These are phyloP conservation scores for Effrenium voratum DNA, from an alignment of 73 alveolate species.

Conservation along the genomic window DNA sequence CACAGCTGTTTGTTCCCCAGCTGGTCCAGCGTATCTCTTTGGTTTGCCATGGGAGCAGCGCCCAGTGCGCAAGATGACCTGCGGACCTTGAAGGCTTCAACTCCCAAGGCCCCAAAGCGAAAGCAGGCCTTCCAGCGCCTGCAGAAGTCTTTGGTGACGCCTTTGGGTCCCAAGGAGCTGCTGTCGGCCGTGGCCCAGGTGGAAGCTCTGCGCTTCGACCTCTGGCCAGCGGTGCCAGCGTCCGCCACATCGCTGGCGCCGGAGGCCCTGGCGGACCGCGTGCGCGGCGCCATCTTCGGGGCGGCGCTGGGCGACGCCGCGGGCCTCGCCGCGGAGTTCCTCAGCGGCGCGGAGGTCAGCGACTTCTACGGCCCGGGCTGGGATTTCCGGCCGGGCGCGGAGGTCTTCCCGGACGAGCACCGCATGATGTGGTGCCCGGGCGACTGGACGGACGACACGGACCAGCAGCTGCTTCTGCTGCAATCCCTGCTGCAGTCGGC, in stretches of 20 bases:
- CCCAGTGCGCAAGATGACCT: conserved; percentile 41
- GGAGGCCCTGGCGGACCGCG: conserved; percentile 70
- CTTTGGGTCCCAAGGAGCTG: conserved; percentile 11
- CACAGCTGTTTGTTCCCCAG: too few relatives aligned
- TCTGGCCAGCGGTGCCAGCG: conserved; percentile 42
- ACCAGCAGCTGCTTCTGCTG: conserved; percentile 89
- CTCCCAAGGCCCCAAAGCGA: not conserved
- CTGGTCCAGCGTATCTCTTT: not conserved
- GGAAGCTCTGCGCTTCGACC: conserved; percentile 50
- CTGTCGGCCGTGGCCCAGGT: conserved; percentile 32
- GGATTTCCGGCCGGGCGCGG: conserved; percentile 61
- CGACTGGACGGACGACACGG: conserved; percentile 92
- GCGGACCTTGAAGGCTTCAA: not conserved
- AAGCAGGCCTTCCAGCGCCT: conserved; percentile 64
- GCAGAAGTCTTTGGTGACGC: conserved; percentile 3
- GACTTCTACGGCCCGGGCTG: conserved; percentile 44
- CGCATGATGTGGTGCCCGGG: conserved; percentile 89
- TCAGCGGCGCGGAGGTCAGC: not conserved
- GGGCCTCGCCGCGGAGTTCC: conserved; percentile 90
- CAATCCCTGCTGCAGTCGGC: conserved; percentile 39
- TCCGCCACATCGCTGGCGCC: conserved; percentile 17
- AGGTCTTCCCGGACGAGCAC: conserved; percentile 69
- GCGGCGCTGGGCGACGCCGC: conserved; percentile 95
- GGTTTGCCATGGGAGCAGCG: not conserved
- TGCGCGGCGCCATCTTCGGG: conserved; percentile 91